Evolutionary conservation across 2,329 filamentous ascomycete genomes (phyloP), one percentile per base, ranked within the genome.

Genomic region (Corynespora cassiicola): DNA sequence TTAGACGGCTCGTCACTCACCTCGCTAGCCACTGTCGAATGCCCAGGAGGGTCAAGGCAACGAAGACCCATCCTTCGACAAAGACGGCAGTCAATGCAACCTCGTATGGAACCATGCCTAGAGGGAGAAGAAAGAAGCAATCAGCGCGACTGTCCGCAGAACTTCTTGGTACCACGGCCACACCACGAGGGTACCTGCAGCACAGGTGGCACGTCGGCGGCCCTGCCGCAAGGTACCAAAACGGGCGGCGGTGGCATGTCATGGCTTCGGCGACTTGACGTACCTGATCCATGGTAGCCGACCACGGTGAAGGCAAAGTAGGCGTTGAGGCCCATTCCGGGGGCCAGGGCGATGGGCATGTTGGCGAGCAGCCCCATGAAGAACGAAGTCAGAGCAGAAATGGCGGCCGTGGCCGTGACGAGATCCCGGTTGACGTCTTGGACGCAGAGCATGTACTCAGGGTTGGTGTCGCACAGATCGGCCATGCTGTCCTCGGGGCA

Each of bases 301-400:
- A 95, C 89, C 28, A 89, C 85, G 1, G 82, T 87, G 63, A 87
- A 95, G 17, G 89, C 80, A 61, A 95, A 95, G 66, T 95, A 95
- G 12, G 89, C 89, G 61, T 95, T 95, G 38, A 95, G 68, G 17
- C 90, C 86, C 86, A 90, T 88, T 23, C 86, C 86, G 11, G 86
- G 86, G 6, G 85, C 86, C 27, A 88, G 69, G 7, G 82, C 84
- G 51, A 89, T 84, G 2, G 89, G 88, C 73, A 92, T 75, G 53
- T 95, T 95, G 47, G 90, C 85, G 49, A 91, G 82, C 1, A 92
- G 68, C 14, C 90, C 90, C 86, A 95, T 90, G 68, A 77, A 85
- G 68, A 95, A 90, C n/a, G 83, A 86, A 3, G 86, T 81, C 30
- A 95, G 71, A 17, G 88, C 86, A 10, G 88, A 79, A 50, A 94